Evolutionary conservation across 2,329 filamentous ascomycete species (phyloP).

Genomic region (Calonectria crousiana): DNA sequence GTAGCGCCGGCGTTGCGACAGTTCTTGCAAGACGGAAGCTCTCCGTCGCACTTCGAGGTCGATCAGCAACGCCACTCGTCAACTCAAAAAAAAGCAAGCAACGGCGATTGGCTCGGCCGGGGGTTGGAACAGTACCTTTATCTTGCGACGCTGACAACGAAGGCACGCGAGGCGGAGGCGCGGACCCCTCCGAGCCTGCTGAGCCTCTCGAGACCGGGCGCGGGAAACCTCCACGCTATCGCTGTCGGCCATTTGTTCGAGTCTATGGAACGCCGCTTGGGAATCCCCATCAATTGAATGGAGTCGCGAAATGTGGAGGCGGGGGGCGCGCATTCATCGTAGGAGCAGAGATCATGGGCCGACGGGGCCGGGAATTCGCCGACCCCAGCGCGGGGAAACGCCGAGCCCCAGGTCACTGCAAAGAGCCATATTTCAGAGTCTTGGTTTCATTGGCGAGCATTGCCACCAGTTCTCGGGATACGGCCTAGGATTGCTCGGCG

Average conservation of each 20-base stretch:
- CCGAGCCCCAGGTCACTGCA: not conserved
- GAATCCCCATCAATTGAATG: not conserved
- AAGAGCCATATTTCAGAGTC: not conserved
- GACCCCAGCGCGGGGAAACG: not conserved
- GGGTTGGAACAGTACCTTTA: constrained; percentile 50
- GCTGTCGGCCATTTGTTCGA: constrained; percentile 34
- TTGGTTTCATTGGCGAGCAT: not conserved
- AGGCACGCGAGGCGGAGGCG: constrained; percentile 47
- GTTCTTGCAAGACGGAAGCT: constrained; percentile 55
- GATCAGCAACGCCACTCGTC: not conserved
- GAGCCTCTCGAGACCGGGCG: constrained; percentile 26
- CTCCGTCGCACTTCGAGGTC: constrained; percentile 56
- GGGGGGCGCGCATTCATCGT: not conserved
- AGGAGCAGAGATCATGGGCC: not conserved
- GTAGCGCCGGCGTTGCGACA: constrained; percentile 56
- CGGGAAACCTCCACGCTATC: constrained; percentile 6
- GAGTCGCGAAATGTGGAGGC: constrained; percentile 4
- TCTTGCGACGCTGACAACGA: constrained; percentile 63
- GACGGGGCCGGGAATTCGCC: not conserved
- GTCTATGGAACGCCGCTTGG: not conserved
- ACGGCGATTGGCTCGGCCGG: not conserved
- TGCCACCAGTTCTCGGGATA: not conserved
- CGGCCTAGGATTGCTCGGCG: not conserved
- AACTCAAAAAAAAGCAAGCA: not conserved
- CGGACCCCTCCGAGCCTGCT: constrained; percentile 40